phyloP scores from a whole-genome alignment of 306 rosid species.

The Malus domestica region ASM211411v1 NC_041793.1:1887501-1888000 shows the following conservation, averaged over 20 bases:
- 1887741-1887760: conserved; percentile 41
- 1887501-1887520: not conserved
- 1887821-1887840: conserved; percentile 79
- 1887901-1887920: conserved; percentile 29
- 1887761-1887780: conserved; percentile 52
- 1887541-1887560: not conserved
- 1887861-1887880: conserved; percentile 69
- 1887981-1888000: not conserved
- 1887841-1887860: conserved; percentile 67
- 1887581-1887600: not conserved
- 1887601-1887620: not conserved
- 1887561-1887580: not conserved
- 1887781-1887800: conserved; percentile 61
- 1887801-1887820: conserved; percentile 57
- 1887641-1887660: conserved; percentile 41
- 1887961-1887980: not conserved
- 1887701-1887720: conserved; percentile 70
- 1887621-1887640: not conserved
- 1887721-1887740: conserved; percentile 64
- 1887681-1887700: conserved; percentile 86
- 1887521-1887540: not conserved
- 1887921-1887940: conserved; percentile 3
- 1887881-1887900: conserved; percentile 58
- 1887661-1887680: conserved; percentile 63
- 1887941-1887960: not conserved